Conservation (phyloP, 108 stramenopile genomes). For the Cyclostephanos tholiformis region DNA sequence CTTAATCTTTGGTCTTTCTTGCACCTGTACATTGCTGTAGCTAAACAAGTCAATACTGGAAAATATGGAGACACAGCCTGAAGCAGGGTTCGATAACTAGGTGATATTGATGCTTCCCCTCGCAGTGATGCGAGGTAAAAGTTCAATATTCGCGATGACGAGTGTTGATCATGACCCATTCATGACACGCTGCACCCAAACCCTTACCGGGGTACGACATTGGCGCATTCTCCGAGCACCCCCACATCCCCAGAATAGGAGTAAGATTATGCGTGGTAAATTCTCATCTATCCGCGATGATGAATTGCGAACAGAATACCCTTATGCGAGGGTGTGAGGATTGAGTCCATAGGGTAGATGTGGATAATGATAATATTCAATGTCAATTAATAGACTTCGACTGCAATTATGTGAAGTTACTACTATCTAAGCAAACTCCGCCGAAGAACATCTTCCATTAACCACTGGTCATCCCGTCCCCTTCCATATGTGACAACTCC, state of each 20-base stretch:
- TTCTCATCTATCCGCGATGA: neutral
- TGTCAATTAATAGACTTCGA: neutral
- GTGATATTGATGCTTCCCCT: slow-evolving; percentile 16
- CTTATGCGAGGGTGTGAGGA: neutral
- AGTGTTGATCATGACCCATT: slow-evolving; percentile 19
- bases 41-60: too few species aligned
- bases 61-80: too few species aligned
- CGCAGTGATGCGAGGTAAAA: slow-evolving; percentile 26
- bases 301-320: too few species aligned
- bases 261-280: neutral
- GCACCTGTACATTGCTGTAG: neutral
- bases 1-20: neutral
- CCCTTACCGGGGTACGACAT: slow-evolving; percentile 41
- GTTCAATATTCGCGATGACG: slow-evolving; percentile 37
- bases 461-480: slow-evolving; percentile 2
- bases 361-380: neutral
- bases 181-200: slow-evolving; percentile 30
- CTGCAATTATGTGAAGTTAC: neutral
- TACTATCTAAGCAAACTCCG: slow-evolving; percentile 39
- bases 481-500: slow-evolving; percentile 5
- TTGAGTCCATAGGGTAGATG: neutral
- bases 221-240: slow-evolving; percentile 31
- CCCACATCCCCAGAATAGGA: neutral
- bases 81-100: neutral
- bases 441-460: slow-evolving; percentile 33